Conservation (phyloP, 305 asterid species). For the Rubia tinctorum region DNA sequence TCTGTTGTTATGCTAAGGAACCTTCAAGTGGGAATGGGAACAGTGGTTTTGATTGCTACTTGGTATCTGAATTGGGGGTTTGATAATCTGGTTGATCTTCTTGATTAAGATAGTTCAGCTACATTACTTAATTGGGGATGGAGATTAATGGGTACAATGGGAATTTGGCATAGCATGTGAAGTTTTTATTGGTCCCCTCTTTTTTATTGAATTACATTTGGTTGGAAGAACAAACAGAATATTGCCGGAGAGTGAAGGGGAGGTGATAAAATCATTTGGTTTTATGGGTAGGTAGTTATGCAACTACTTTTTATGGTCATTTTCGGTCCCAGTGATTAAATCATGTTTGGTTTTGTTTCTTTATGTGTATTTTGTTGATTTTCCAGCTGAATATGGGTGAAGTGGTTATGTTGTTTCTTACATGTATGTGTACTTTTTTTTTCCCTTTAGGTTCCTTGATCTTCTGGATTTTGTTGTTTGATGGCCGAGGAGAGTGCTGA, state of each 20-base stretch:
- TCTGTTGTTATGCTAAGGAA: background rate
- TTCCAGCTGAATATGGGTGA: constrained; percentile 2
- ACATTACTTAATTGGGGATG: background rate
- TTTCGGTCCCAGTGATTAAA: background rate
- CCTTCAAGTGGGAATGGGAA: background rate
- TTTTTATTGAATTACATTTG: background rate
- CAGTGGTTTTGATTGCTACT: constrained; percentile 5
- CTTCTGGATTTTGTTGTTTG: constrained; percentile 22
- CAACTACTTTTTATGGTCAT: constrained; percentile 1
- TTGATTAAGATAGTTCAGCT: constrained; percentile 18
- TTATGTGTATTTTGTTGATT: background rate
- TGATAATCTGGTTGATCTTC: constrained; percentile 17
- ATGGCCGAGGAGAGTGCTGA: constrained; percentile 57
- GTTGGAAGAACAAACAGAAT: background rate
- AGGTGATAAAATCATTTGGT: background rate
- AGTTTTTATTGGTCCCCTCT: background rate
- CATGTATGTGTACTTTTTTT: background rate
- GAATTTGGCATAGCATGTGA: background rate
- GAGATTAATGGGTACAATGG: background rate
- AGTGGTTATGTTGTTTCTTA: background rate
- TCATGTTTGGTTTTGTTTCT: background rate
- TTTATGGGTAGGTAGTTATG: constrained; percentile 1
- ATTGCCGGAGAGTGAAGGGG: background rate
- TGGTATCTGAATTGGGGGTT: constrained; percentile 3
- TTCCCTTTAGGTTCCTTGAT: constrained; percentile 32